These are phyloP conservation scores for Cladophialophora bantiana DNA, from an alignment of 2,329 filamentous ascomycete genomes.

Conservation along the genomic window DNA sequence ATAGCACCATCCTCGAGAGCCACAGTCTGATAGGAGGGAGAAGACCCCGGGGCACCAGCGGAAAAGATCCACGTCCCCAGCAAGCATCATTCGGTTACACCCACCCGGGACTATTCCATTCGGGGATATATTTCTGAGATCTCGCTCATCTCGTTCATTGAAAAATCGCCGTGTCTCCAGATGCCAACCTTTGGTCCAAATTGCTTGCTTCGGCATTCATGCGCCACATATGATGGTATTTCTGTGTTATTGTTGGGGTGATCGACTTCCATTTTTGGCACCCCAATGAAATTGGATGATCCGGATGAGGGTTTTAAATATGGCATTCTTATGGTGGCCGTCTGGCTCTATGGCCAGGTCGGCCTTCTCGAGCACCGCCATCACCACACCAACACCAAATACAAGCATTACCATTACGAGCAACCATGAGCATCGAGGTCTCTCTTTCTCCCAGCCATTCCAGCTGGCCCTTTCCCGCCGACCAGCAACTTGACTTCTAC, in stretches of 20 bases:
- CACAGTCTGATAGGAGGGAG: constrained; percentile 1
- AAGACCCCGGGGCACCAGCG: constrained; percentile 1
- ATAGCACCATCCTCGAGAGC: background rate
- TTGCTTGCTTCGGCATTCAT: constrained; percentile 10
- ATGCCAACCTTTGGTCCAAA: constrained; percentile 6
- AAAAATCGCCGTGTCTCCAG: constrained; percentile 19
- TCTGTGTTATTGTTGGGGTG: constrained; percentile 18
- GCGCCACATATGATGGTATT: constrained; percentile 1
- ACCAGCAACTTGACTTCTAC: constrained; percentile 15
- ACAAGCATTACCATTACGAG: background rate
- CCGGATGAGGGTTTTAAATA: constrained; percentile 19
- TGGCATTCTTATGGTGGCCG: constrained; percentile 12
- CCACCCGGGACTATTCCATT: background rate
- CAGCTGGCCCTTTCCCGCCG: constrained; percentile 16
- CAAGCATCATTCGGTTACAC: constrained; percentile 2
- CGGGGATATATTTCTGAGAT: constrained; percentile 15
- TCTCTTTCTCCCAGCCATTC: constrained; percentile 20
- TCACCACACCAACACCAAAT: background rate
- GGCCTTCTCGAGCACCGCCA: constrained; percentile 3
- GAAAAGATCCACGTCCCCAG: constrained; percentile 6
- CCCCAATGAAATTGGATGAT: constrained; percentile 20
- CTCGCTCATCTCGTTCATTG: constrained; percentile 12
- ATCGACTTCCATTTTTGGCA: constrained; percentile 23
- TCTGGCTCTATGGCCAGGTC: constrained; percentile 2
- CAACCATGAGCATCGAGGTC: constrained; percentile 26